phyloP scores from a whole-genome alignment of 1,284 basidiomycete species.

The Tilletia indica region DNA sequence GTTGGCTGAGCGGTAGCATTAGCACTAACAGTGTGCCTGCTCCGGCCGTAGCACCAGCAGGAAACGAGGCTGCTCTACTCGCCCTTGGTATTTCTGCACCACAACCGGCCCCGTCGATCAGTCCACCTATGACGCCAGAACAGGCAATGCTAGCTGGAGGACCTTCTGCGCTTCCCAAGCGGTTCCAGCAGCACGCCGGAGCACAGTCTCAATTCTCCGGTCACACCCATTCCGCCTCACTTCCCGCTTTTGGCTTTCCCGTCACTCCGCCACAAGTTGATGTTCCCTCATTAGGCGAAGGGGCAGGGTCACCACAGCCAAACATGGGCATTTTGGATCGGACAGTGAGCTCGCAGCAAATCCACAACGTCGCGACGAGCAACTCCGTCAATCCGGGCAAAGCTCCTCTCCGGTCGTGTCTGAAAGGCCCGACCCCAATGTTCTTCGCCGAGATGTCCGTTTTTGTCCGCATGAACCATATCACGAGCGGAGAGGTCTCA shows the following conservation, averaged over 20 bases:
- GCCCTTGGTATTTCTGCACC: neutral
- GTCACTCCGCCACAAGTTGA: conserved; percentile 1
- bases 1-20: neutral
- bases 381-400: neutral
- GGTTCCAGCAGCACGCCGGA: neutral
- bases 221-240: neutral
- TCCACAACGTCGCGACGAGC: neutral
- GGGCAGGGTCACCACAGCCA: neutral
- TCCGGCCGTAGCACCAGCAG: neutral
- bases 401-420: neutral
- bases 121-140: conserved; percentile 8
- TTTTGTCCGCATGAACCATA: neutral
- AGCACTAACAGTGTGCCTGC: neutral
- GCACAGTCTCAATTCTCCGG: no score
- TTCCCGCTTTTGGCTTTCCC: neutral
- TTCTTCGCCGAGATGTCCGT: conserved; percentile 11
- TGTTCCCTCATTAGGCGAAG: neutral
- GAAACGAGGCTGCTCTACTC: neutral
- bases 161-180: neutral
- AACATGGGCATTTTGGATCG: neutral
- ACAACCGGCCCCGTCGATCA: neutral
- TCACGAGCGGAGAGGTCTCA: no score
- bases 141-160: neutral
- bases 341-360: neutral
- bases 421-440: conserved; percentile 3